Base-by-base conservation (phyloP, 202 grass and related monocot species). In the Zizania palustris region DNA sequence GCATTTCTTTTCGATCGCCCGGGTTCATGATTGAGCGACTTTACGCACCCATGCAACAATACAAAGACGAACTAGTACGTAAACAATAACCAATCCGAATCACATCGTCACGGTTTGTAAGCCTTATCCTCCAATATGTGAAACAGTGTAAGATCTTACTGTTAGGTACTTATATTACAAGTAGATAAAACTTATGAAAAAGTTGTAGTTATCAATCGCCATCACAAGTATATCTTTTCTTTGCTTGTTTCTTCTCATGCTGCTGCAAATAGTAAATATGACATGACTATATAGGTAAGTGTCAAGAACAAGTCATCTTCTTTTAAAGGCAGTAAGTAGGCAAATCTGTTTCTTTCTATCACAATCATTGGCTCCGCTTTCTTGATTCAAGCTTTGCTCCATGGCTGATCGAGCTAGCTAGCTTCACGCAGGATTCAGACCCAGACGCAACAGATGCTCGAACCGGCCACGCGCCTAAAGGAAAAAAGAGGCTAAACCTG, bases 11-110 rank as follows among this genome's bases (percentile, higher is more conserved):
- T 21, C 40, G 39, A 74, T 73, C 45, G n/a, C 6, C 71, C 54
- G 43, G 67, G 40, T 11, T 21, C 19, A 45, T 87, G 85, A 73
- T 77, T 67, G 70, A 11, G 42, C 38, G 84, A 66, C 59, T 82
- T 72, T 60, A 14, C 3, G 50, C 78, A 35, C 72, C 11, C 84
- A 59, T 82, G 84, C 78, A 72, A 77, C 58, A 34, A 71, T 77
- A 86, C 59, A 65, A 2, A 59, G n/a, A 60, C 45, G 6, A 35
- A 16, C 4, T 64, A 21, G 8, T n/a, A n/a, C n/a, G n/a, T 1
- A 4, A 4, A 48, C 18, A 62, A 46, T 11, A 68, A 22, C 14
- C 51, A 69, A 49, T 50, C n/a, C 11, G 20, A 1, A 60, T n/a
- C n/a, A n/a, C n/a, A 5, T 64, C 57, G 44, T 42, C 68, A n/a